Evolutionary conservation across 371 early-diverging fungal species (phyloP).

Genomic region (Apophysomyces trapeziformis): DNA sequence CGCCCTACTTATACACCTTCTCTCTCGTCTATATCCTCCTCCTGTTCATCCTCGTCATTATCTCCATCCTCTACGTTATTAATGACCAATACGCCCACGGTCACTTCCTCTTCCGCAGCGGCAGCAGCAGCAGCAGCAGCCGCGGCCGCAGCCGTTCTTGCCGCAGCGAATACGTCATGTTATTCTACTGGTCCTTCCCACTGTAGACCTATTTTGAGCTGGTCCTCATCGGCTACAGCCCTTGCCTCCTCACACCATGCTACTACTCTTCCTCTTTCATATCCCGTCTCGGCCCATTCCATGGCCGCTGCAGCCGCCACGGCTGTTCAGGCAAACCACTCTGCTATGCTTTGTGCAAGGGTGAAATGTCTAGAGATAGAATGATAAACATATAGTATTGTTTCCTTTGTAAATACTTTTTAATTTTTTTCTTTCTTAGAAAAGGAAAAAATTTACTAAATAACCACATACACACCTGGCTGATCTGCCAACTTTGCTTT

Average conservation of each 20-base stretch:
- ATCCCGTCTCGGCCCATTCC: conserved; percentile 14
- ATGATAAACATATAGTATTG: conserved; percentile 16
- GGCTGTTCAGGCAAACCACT: conserved; percentile 20
- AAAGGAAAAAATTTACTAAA: background rate
- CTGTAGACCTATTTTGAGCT: conserved; percentile 48
- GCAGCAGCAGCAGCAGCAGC: background rate
- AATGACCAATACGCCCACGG: background rate
- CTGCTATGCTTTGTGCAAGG: conserved; percentile 24
- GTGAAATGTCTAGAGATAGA: conserved; percentile 32
- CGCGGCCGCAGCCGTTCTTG: conserved; percentile 1
- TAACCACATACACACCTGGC: conserved; percentile 9
- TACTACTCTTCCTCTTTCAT: conserved; percentile 7
- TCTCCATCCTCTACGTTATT: conserved; percentile 4
- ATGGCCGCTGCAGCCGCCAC: conserved; percentile 21
- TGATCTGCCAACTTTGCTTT: conserved; percentile 8
- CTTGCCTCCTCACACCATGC: conserved; percentile 20
- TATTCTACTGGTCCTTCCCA: conserved; percentile 4
- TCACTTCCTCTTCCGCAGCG: too few species aligned
- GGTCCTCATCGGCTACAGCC: conserved; percentile 43
- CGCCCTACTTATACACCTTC: conserved; percentile 13
- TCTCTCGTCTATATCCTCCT: background rate
- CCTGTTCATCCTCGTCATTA: conserved; percentile 1
- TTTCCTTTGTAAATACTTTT: background rate
- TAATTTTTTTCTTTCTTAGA: background rate
- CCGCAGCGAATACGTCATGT: conserved; percentile 2